Evolutionary conservation across 495 filamentous ascomycete genomes (phyloP), one percentile per base, ranked within the genome.

Genomic region (Penicillium tannophilum): DNA sequence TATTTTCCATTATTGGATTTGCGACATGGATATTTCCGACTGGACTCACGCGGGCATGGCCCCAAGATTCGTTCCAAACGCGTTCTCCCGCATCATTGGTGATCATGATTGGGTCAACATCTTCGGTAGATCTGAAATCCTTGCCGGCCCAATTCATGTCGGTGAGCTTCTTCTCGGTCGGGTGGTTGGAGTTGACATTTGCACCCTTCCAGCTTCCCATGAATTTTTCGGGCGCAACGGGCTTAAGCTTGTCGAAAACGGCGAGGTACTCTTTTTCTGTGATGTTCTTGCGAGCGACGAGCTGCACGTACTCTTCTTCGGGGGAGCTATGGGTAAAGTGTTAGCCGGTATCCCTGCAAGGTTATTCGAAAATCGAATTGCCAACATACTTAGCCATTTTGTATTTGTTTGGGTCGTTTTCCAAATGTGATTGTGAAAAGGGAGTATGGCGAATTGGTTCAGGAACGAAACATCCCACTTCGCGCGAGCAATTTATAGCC

Each of bases 91-190:
- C 39, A 2, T 62, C 69, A 10, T 66, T 60, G 31, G 63, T 57
- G 0, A 59, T 43, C 53, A 70, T 61, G 4, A 71, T 66, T 2
- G 69, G 69, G 55, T 71, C 67, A 23, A 72, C 67, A 47, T 72
- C 65, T 28, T 72, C 67, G 2, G 60, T 59, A 0, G 61, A 63
- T 12, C 58, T 33, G 50, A 70, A 72, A 39, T 56, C 60, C 56
- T 69, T 72, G 4, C 67, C 69, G 12, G 65, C 67, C 69, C 65
- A 74, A 5, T 52, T 59, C 58, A 68, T 56, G 9, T 35, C 7
- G 1, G 33, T 54, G 26, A 70, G 54, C 23, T 52, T 61, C 19
- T 46, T 26, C 47, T 68, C 59, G 17, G 46, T 58, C 5, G 67
- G 64, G 50, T 69, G 65, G 55, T 59, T 64, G 11, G 63, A 69